Evolutionary conservation across 306 rosid species (phyloP).

Genomic region (Cucumis sativus): Cucumber_9930_V3 NC_026661.2:21141501-21142000

Average conservation of each 20-base stretch:
- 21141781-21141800: background rate
- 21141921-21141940: too few species aligned
- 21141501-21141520: slow-evolving; percentile 36
- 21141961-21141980: background rate
- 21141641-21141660: slow-evolving; percentile 26
- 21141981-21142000: background rate
- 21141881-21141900: background rate
- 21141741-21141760: background rate
- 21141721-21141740: background rate
- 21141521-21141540: slow-evolving; percentile 8
- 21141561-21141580: background rate
- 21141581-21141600: slow-evolving; percentile 9
- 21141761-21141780: background rate
- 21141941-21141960: background rate
- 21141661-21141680: slow-evolving; percentile 20
- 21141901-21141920: background rate
- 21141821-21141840: background rate
- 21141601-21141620: slow-evolving; percentile 27
- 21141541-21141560: slow-evolving; percentile 1
- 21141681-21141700: slow-evolving; percentile 10
- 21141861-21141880: background rate
- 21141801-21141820: background rate
- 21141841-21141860: background rate
- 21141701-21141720: background rate
- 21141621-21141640: slow-evolving; percentile 30